Conservation (phyloP, 345 rosid species). For the Citropsis articulata region DNA sequence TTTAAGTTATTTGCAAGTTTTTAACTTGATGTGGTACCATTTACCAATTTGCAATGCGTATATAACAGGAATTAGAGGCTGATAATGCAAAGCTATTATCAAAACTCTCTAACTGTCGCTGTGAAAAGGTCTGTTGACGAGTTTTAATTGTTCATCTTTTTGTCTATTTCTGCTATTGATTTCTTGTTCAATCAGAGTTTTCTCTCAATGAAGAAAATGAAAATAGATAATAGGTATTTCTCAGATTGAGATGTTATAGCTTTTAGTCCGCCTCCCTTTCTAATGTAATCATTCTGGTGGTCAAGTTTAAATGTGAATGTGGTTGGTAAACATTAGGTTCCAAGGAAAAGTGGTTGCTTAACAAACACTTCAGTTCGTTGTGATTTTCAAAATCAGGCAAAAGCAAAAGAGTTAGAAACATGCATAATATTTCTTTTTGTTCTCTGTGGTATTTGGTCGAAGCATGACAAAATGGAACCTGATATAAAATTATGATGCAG, state of each 20-base stretch:
- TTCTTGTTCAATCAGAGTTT: background rate
- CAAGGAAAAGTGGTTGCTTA: background rate
- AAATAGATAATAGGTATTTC: background rate
- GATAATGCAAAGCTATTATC: slow-evolving; percentile 53
- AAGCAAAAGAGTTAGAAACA: background rate
- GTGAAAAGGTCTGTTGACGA: slow-evolving; percentile 46
- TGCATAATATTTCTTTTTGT: background rate
- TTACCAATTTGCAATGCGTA: background rate
- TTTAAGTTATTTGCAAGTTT: background rate
- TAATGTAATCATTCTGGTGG: background rate
- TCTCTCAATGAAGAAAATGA: background rate
- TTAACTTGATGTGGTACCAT: background rate
- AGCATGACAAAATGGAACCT: background rate
- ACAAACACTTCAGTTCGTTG: background rate
- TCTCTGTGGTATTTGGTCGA: background rate
- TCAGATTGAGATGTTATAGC: background rate
- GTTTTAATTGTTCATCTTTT: background rate
- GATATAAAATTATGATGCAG: slow-evolving; percentile 27
- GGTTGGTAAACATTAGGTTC: background rate
- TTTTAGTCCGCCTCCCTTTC: background rate
- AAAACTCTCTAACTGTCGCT: slow-evolving; percentile 46
- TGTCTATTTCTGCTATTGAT: background rate
- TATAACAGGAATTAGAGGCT: slow-evolving; percentile 57
- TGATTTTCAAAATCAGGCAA: background rate
- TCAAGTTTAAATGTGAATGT: background rate